phyloP scores from a whole-genome alignment of 345 rosid genomes.

The Eucalyptus viminalis region DNA sequence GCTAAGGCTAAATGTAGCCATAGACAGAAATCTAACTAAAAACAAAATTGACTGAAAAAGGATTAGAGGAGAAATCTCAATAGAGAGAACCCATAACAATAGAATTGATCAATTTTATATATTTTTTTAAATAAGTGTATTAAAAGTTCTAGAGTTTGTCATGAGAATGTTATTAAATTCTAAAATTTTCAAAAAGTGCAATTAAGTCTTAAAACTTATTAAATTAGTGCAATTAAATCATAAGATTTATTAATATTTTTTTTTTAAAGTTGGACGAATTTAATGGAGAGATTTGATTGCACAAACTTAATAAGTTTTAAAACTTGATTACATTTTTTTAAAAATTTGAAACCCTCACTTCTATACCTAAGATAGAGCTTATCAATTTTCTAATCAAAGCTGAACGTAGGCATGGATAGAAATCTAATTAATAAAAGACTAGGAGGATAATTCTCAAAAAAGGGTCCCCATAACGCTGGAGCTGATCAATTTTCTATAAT shows the following conservation, averaged over 20 bases:
- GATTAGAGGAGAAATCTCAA: neutral
- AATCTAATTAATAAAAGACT: neutral
- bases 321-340: accelerated
- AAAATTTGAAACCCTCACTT: accelerated
- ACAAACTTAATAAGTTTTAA: accelerated
- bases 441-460: neutral
- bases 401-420: neutral
- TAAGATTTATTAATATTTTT: no score
- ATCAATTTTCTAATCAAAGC: neutral
- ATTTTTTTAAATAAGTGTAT: accelerated
- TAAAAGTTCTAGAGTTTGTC: accelerated
- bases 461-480: neutral
- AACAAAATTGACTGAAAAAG: neutral
- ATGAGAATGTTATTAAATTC: accelerated
- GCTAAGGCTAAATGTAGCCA: neutral
- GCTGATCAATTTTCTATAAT: neutral
- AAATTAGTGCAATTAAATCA: no score
- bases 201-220: no score
- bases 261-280: no score
- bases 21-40: neutral
- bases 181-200: accelerated
- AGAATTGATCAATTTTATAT: neutral
- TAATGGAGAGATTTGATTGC: accelerated
- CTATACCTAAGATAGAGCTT: neutral
- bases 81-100: neutral